These are phyloP conservation scores for Xerocomus brunneocitrinus DNA, from an alignment of 768 basidiomycete species.

Conservation along the genomic window DNA sequence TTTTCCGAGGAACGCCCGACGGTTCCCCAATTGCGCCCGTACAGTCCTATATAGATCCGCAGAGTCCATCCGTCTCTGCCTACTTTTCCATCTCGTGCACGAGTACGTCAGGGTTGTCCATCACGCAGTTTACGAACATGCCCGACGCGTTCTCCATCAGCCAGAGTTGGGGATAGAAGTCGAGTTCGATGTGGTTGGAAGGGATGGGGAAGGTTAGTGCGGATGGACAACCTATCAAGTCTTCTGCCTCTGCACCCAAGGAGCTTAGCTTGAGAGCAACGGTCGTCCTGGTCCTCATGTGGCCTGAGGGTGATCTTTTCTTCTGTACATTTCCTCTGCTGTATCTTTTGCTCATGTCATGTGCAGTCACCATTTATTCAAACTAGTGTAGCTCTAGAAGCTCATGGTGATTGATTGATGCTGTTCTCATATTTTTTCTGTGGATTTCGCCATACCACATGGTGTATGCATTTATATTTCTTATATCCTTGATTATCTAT, in stretches of 20 bases:
- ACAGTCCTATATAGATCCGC: conserved; percentile 74
- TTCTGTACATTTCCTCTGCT: neutral
- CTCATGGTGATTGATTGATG: no score
- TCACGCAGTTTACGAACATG: conserved; percentile 81
- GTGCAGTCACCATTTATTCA: no score
- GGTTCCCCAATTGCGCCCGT: conserved; percentile 41
- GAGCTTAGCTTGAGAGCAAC: conserved; percentile 73
- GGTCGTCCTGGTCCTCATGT: conserved; percentile 74
- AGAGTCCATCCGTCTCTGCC: conserved; percentile 56
- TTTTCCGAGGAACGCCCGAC: conserved; percentile 10
- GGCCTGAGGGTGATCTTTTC: neutral
- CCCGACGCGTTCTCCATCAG: conserved; percentile 83
- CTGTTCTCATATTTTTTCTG: no score
- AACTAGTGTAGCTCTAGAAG: no score
- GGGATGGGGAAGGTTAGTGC: conserved; percentile 42
- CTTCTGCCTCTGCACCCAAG: conserved; percentile 26
- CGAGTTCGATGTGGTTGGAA: conserved; percentile 49
- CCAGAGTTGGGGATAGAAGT: conserved; percentile 95
- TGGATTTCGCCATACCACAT: no score
- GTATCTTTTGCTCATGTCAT: neutral
- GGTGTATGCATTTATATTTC: no score
- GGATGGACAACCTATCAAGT: conserved; percentile 31
- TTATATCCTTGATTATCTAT: no score
- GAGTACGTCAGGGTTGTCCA: conserved; percentile 75
- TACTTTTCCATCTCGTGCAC: conserved; percentile 84